Evolutionary conservation across 2,329 filamentous ascomycete genomes (phyloP).

Genomic region (Tympanopsis confertula): DNA sequence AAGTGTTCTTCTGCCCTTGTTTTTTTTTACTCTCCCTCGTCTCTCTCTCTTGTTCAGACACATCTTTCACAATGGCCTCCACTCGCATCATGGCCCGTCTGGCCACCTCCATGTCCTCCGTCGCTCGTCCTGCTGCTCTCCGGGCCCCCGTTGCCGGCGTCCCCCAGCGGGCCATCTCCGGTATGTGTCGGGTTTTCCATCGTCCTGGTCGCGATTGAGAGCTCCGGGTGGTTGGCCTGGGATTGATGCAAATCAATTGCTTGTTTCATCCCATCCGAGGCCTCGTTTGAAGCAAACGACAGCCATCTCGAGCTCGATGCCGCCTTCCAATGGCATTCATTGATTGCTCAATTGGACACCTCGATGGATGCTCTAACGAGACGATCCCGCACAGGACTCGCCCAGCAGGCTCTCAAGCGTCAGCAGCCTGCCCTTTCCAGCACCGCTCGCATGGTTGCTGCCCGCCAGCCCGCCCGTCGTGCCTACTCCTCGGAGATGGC

Average conservation of each 20-base stretch:
- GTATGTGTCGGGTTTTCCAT: slow-evolving; percentile 37
- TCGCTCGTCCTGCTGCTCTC: slow-evolving; percentile 67
- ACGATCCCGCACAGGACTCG: background rate
- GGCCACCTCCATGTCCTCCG: slow-evolving; percentile 65
- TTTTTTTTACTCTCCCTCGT: slow-evolving; percentile 12
- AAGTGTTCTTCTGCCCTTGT: background rate
- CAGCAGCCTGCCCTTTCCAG: slow-evolving; percentile 56
- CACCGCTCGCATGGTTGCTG: slow-evolving; percentile 43
- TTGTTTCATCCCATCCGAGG: too few relatives aligned
- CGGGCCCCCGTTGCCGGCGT: slow-evolving; percentile 50
- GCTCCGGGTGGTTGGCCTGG: too few relatives aligned
- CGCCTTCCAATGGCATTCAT: slow-evolving; percentile 4
- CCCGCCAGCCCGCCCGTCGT: slow-evolving; percentile 51
- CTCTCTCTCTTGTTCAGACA: slow-evolving; percentile 28
- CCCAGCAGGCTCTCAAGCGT: slow-evolving; percentile 56
- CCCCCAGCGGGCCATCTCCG: slow-evolving; percentile 67
- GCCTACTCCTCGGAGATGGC: slow-evolving; percentile 82
- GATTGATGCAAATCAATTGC: too few relatives aligned
- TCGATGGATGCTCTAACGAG: too few relatives aligned
- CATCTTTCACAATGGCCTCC: slow-evolving; percentile 66
- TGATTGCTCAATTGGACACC: background rate
- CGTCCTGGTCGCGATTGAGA: too few relatives aligned
- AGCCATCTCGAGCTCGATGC: slow-evolving; percentile 3
- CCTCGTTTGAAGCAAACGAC: too few relatives aligned
- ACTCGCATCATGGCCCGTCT: slow-evolving; percentile 68